A percentile compares a stretch with the other conserved stretches of the same genome.
phyloP scores from a whole-genome alignment of 2,329 filamentous ascomycete species.

The Ceratocystis albifundus region DNA sequence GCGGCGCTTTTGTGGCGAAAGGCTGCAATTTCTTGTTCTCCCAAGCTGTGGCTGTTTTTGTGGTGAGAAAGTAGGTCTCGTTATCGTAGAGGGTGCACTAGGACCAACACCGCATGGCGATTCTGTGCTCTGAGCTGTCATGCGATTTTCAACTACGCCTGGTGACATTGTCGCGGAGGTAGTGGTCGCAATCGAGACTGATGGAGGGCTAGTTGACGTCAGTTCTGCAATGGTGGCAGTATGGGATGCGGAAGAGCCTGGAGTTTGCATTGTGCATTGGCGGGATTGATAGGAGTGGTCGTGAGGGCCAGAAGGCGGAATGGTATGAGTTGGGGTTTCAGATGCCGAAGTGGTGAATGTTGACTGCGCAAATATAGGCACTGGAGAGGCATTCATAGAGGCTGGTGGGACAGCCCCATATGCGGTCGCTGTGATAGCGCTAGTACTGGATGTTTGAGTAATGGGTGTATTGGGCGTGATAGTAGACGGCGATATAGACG shows the following conservation, averaged over 20 bases:
- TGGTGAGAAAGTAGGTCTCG: neutral
- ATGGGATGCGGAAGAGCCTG: conserved; percentile 4
- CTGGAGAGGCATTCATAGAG: neutral
- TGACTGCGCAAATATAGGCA: neutral
- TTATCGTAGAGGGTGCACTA: neutral
- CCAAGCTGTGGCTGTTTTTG: neutral
- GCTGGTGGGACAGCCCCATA: neutral
- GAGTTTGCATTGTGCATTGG: neutral
- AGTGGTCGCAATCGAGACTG: conserved; percentile 5
- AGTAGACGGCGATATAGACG: conserved; percentile 10
- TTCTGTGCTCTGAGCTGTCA: neutral
- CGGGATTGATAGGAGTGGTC: neutral
- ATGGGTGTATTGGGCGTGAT: neutral
- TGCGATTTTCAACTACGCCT: conserved; percentile 2
- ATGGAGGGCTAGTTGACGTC: conserved; percentile 5
- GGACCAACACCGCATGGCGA: conserved; percentile 1
- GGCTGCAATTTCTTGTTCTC: neutral
- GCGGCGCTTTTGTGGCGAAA: conserved; percentile 22
- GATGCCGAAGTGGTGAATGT: neutral
- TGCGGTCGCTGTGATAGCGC: neutral
- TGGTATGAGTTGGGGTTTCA: neutral
- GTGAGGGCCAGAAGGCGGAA: neutral
- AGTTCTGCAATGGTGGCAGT: neutral
- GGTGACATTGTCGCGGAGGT: conserved; percentile 10
- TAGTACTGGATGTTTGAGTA: neutral